Conservation (phyloP, 192 early-diverging fungal genomes). For the Umbelopsis sp. region DNA sequence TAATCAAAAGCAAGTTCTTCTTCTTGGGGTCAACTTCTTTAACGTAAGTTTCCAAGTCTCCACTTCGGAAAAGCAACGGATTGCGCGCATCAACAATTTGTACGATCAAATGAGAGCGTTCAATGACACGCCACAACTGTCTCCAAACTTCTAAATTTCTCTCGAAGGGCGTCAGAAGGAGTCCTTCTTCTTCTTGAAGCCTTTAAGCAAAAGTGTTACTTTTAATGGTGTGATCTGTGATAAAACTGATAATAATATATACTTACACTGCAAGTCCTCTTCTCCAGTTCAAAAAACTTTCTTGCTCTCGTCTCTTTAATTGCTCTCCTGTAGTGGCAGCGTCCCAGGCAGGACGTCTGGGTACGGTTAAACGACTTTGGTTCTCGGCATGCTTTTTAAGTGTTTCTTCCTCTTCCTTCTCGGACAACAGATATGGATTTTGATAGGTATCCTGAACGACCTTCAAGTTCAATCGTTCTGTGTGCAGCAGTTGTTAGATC, state of each 20-base stretch:
- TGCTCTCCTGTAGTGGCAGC: constrained; percentile 76
- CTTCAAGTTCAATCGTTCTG: constrained; percentile 82
- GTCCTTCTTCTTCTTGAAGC: constrained; percentile 90
- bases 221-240: too few species aligned
- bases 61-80: constrained; percentile 87
- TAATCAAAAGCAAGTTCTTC: constrained; percentile 88
- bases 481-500: background rate
- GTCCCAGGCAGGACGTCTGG: constrained; percentile 90
- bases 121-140: constrained; percentile 98
- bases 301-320: constrained; percentile 81
- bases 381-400: constrained; percentile 80
- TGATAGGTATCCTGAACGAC: constrained; percentile 70
- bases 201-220: constrained; percentile 26
- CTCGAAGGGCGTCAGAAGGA: constrained; percentile 97
- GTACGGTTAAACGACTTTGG: constrained; percentile 78
- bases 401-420: constrained; percentile 76
- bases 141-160: constrained; percentile 99
- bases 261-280: constrained; percentile 75
- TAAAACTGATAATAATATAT: background rate
- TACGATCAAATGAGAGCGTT: constrained; percentile 92
- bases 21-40: constrained; percentile 86
- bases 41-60: constrained; percentile 91
- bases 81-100: constrained; percentile 99
- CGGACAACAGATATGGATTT: constrained; percentile 84
- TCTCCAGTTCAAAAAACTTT: constrained; percentile 91